A percentile compares a stretch with the other conserved stretches of the same genome.
These are phyloP conservation scores for Pichia sporocuriosa DNA, from an alignment of 805 yeast genomes.

Conservation along the genomic window DNA sequence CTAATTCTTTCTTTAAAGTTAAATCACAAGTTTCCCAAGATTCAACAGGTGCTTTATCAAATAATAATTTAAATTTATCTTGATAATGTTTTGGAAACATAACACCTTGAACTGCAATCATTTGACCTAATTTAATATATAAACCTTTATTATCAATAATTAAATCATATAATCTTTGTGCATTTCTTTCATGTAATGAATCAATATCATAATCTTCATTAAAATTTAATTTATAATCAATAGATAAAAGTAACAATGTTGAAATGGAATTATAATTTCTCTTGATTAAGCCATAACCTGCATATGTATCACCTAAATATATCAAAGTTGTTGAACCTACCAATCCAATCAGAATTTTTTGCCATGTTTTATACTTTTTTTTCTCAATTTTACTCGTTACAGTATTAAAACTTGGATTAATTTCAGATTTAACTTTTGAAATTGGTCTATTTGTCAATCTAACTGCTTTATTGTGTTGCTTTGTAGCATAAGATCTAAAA, in stretches of 20 bases:
- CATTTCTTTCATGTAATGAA: constrained; percentile 51
- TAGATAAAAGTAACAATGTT: constrained; percentile 44
- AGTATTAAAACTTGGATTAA: background rate
- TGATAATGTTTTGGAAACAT: constrained; percentile 63
- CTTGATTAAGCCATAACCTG: constrained; percentile 42
- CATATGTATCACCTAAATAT: constrained; percentile 25
- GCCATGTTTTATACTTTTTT: constrained; percentile 2
- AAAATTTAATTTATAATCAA: constrained; percentile 54
- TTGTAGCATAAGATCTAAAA: background rate
- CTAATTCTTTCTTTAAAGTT: constrained; percentile 35
- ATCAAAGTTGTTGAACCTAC: constrained; percentile 17
- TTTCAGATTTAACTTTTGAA: background rate
- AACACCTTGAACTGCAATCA: constrained; percentile 67
- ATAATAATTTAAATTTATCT: constrained; percentile 46
- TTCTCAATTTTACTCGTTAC: background rate
- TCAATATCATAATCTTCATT: constrained; percentile 39
- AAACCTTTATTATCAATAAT: constrained; percentile 47
- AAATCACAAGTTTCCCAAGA: constrained; percentile 40
- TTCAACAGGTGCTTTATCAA: constrained; percentile 64
- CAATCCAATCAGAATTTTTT: constrained; percentile 7
- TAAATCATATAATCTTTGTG: constrained; percentile 43
- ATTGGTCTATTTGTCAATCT: constrained; percentile 8
- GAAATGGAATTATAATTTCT: constrained; percentile 49
- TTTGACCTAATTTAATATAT: constrained; percentile 73
- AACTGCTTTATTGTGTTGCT: constrained; percentile 1